phyloP scores from a whole-genome alignment of 2,329 filamentous ascomycete genomes.

The Fusarium multiceps region DNA sequence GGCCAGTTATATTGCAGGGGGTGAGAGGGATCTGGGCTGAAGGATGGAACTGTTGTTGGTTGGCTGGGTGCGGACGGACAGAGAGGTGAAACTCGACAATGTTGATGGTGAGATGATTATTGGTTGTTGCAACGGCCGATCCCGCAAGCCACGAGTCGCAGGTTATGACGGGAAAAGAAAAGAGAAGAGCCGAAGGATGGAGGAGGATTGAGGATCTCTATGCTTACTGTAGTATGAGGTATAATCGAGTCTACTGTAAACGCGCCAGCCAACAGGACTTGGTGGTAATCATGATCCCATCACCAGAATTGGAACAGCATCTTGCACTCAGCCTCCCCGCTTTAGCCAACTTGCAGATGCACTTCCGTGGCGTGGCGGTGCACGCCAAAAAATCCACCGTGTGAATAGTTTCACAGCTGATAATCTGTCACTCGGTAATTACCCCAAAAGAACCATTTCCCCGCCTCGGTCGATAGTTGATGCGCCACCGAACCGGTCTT shows the following conservation, averaged over 20 bases:
- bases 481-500: background rate
- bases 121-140: background rate
- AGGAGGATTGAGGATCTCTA: background rate
- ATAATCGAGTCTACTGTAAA: background rate
- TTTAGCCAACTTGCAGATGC: background rate
- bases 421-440: constrained; percentile 7
- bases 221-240: constrained; percentile 7
- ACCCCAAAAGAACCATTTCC: background rate
- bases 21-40: background rate
- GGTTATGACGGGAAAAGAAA: background rate
- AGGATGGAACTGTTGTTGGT: background rate
- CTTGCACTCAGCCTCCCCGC: background rate
- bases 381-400: background rate
- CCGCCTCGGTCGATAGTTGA: constrained; percentile 15
- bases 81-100: constrained; percentile 15
- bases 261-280: background rate
- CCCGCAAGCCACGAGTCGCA: constrained; percentile 2
- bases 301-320: constrained; percentile 4
- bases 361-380: constrained; percentile 27
- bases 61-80: background rate
- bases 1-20: constrained; percentile 9
- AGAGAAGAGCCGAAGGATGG: constrained; percentile 8
- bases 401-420: constrained; percentile 6
- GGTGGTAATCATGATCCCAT: constrained; percentile 8
- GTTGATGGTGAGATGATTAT: background rate